Base-by-base conservation (phyloP, 2,329 filamentous ascomycete species). In the Arthrobotrys sinensis region DNA sequence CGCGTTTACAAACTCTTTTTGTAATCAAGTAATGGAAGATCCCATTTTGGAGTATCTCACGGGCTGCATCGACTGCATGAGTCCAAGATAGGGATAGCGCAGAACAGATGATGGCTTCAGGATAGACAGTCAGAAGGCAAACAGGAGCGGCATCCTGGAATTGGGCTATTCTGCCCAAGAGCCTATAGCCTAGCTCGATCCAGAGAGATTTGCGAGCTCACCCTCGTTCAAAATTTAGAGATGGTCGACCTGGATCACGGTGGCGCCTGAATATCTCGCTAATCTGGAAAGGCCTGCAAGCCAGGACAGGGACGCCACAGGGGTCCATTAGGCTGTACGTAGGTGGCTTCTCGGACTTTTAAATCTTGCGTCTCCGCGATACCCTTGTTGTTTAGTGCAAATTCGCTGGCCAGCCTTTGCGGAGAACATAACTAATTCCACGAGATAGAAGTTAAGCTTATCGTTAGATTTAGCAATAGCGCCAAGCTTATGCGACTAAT, bases 251-350 rank as follows among this genome's bases (percentile, higher is more conserved):
- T 16, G 4, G 14, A 43, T 36, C 40, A 24, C 4, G 16, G 46
- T 48, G 57, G 60, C 36, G 57, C 40, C n/a, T 28, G 6, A 28
- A 46, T 19, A 52, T 36, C 62, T 75, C 70, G 70, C 70, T 75
- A 75, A 75, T 75, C 70, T 75, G 0, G 46, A 12, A 63, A 45
- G 62, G 63, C 43, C 62, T 75, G 70, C 52, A 75, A 62, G 32
- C 62, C 45, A 75, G 70, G 70, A 64, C 48, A 57, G 38, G 70
- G 62, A 75, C 63, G 50, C 60, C 62, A 75, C 70, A 64, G 45
- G 21, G 53, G 32, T 66, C 10, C 3, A 46, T 48, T 24, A 40
- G 24, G 16, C 12, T 11, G 12, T 32, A 62, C 67, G 40, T 60
- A 52, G 28, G 68, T 71, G 68, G 68, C 68, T 71, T 34, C 45